Evolutionary conservation across 345 rosid species (phyloP).

Genomic region (Acer negundo): DNA sequence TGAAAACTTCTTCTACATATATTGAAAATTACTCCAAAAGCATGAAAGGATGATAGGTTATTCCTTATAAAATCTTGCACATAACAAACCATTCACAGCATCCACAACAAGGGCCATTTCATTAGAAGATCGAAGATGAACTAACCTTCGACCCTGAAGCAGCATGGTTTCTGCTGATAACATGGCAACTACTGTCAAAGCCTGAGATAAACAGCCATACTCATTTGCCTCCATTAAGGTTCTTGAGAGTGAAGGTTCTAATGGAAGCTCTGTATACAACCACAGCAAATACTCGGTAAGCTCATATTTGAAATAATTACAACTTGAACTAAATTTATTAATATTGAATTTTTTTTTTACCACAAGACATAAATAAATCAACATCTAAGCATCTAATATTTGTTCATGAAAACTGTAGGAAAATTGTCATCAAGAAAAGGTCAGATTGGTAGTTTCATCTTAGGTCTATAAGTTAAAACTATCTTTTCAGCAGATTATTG

Average conservation of each 20-base stretch:
- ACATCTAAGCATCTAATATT: neutral
- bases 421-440: neutral
- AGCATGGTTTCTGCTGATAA: conserved; percentile 88
- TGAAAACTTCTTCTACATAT: neutral
- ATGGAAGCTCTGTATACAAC: conserved; percentile 76
- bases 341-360: too few relatives aligned
- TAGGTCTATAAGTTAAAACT: conserved; percentile 12
- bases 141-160: conserved; percentile 75
- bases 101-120: neutral
- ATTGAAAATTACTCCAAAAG: neutral
- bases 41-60: neutral
- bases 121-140: conserved; percentile 19
- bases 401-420: neutral
- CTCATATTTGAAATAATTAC: conserved; percentile 7
- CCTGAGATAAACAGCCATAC: conserved; percentile 81
- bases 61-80: neutral
- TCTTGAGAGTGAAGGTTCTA: conserved; percentile 96
- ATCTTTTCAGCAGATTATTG: neutral
- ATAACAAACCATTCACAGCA: conserved; percentile 6
- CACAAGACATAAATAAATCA: neutral
- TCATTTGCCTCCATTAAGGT: conserved; percentile 89
- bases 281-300: conserved; percentile 23
- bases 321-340: neutral
- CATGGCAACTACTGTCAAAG: conserved; percentile 95
- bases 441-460: neutral